Percentiles rank a stretch among this genome's conserved stretches.
phyloP scores from a whole-genome alignment of 2,329 filamentous ascomycete genomes.

The Orbilia oligospora region DNA sequence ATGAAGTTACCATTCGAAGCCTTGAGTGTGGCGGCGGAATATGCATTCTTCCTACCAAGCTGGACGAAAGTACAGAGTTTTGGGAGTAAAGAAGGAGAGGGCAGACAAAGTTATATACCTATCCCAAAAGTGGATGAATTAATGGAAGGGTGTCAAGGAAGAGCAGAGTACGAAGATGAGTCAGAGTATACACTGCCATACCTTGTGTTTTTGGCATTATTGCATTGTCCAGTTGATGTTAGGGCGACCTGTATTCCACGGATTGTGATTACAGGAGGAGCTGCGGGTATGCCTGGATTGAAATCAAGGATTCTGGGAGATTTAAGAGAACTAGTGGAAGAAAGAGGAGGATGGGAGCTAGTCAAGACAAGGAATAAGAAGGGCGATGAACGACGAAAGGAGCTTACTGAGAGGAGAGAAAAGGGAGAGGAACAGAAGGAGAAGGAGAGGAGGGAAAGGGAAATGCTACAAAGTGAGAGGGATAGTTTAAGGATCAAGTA shows the following conservation, averaged over 20 bases:
- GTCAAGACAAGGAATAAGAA: slow-evolving; percentile 47
- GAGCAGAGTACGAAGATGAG: slow-evolving; percentile 74
- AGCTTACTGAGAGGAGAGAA: slow-evolving; percentile 39
- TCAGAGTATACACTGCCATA: slow-evolving; percentile 84
- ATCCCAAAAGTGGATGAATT: slow-evolving; percentile 70
- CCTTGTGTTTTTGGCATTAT: slow-evolving; percentile 81
- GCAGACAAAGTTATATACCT: slow-evolving; percentile 36
- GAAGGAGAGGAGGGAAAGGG: slow-evolving; percentile 52
- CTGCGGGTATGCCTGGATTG: slow-evolving; percentile 82
- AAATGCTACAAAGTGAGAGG: slow-evolving; percentile 55
- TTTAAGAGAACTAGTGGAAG: slow-evolving; percentile 76
- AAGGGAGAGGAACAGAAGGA: slow-evolving; percentile 46
- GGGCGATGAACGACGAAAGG: slow-evolving; percentile 25
- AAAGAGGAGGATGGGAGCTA: slow-evolving; percentile 76
- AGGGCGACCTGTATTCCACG: slow-evolving; percentile 89
- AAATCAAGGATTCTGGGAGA: slow-evolving; percentile 83
- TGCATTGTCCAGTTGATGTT: slow-evolving; percentile 84
- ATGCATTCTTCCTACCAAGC: slow-evolving; percentile 77
- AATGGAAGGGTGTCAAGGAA: slow-evolving; percentile 66
- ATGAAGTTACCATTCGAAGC: slow-evolving; percentile 48
- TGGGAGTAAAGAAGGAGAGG: not conserved
- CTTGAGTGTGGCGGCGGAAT: slow-evolving; percentile 73
- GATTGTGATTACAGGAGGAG: slow-evolving; percentile 87
- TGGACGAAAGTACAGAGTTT: slow-evolving; percentile 57
- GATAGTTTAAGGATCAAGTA: slow-evolving; percentile 57